Evolutionary conservation across 768 basidiomycete genomes (phyloP).

Genomic region (Macrolepiota dolichaula): DNA sequence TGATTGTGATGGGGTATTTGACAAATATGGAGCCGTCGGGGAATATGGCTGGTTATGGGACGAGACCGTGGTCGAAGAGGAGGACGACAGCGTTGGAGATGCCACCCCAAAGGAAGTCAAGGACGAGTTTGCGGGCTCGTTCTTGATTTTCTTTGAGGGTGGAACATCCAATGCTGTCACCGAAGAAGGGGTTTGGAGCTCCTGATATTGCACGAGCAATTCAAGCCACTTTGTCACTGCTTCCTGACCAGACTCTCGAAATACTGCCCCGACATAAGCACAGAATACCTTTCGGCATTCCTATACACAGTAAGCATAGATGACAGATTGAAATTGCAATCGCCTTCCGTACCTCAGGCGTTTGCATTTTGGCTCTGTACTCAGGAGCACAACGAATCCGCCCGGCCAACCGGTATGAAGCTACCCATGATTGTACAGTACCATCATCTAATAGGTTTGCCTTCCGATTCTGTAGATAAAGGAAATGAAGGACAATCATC

Average conservation of each 20-base stretch:
- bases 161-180: constrained; percentile 23
- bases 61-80: background rate
- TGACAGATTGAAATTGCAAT: constrained; percentile 13
- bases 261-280: constrained; percentile 68
- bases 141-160: constrained; percentile 41
- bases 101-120: constrained; percentile 31
- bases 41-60: constrained; percentile 26
- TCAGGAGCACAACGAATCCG: constrained; percentile 46
- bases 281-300: constrained; percentile 57
- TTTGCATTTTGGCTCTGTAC: constrained; percentile 23
- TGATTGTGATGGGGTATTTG: constrained; percentile 1
- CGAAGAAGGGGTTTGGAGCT: constrained; percentile 12
- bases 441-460: constrained; percentile 35
- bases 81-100: constrained; percentile 15
- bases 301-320: constrained; percentile 27
- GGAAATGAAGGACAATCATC: background rate
- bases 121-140: constrained; percentile 22
- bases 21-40: constrained; percentile 11
- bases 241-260: constrained; percentile 47
- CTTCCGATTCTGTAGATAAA: constrained; percentile 23
- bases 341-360: constrained; percentile 36
- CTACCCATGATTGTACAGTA: constrained; percentile 47
- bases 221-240: constrained; percentile 57
- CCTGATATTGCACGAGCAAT: constrained; percentile 29
- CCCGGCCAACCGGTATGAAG: constrained; percentile 41